These are phyloP conservation scores for Diaporthe sp. DNA, from an alignment of 2,329 filamentous ascomycete genomes.

Conservation along the genomic window DNA sequence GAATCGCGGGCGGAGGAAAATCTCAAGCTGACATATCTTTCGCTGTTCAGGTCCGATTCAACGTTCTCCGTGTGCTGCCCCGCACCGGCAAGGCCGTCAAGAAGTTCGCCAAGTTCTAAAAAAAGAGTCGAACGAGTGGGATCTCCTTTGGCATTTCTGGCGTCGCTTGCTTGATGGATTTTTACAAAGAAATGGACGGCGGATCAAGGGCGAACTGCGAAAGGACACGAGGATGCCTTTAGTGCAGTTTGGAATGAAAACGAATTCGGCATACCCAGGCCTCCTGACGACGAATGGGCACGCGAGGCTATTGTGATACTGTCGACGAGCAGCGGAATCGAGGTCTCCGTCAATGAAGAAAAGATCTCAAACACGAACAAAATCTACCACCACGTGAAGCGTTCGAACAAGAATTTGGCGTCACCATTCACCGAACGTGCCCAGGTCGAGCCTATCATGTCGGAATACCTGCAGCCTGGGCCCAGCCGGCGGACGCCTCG, in stretches of 20 bases:
- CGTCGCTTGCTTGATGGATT: slow-evolving; percentile 51
- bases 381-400: not conserved
- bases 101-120: slow-evolving; percentile 99
- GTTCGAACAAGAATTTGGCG: not conserved
- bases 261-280: slow-evolving; percentile 38
- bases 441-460: not conserved
- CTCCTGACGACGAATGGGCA: slow-evolving; percentile 39
- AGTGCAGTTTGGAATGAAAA: slow-evolving; percentile 51
- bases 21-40: slow-evolving; percentile 37
- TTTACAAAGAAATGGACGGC: slow-evolving; percentile 49
- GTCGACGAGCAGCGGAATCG: slow-evolving; percentile 37
- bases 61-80: slow-evolving; percentile 98
- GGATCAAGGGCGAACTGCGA: slow-evolving; percentile 47
- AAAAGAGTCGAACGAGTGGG: slow-evolving; percentile 44
- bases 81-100: slow-evolving; percentile 98
- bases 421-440: not conserved
- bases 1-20: not conserved
- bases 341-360: slow-evolving; percentile 39
- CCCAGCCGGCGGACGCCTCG: not conserved
- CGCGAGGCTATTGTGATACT: slow-evolving; percentile 37
- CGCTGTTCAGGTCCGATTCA: slow-evolving; percentile 87
- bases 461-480: not conserved
- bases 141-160: slow-evolving; percentile 50
- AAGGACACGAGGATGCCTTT: slow-evolving; percentile 48
- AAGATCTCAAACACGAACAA: slow-evolving; percentile 36